A percentile compares a stretch with the other conserved stretches of the same genome.
Evolutionary conservation across 352 stramenopile genomes (phyloP).

Genomic region (Globisporangium paddicum): DNA sequence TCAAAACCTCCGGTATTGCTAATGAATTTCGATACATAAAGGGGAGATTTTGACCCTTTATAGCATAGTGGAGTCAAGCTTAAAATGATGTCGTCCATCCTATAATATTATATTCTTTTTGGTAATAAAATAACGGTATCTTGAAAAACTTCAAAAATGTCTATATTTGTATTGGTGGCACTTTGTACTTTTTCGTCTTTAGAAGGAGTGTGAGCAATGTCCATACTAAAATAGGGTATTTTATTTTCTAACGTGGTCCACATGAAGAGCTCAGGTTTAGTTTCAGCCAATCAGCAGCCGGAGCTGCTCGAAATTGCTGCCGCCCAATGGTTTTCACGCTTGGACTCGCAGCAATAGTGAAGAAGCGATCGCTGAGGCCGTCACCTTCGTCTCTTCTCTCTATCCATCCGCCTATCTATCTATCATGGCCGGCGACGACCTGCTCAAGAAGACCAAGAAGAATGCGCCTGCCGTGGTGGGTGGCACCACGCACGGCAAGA

Average conservation of each 20-base stretch:
- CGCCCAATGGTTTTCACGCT: conserved; percentile 22
- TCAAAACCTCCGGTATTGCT: too few species aligned
- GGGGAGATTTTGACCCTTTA: too few species aligned
- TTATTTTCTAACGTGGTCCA: background rate
- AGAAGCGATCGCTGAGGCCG: conserved; percentile 3
- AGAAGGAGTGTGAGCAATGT: too few species aligned
- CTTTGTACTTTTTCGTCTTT: too few species aligned
- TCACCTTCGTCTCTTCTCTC: background rate
- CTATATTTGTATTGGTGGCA: too few species aligned
- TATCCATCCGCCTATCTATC: background rate
- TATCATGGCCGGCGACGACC: conserved; percentile 58
- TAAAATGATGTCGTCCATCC: too few species aligned
- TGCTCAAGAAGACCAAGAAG: conserved; percentile 56
- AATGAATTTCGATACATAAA: too few species aligned
- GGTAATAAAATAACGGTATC: too few species aligned
- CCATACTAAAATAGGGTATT: background rate
- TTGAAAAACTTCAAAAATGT: too few species aligned
- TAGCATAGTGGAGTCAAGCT: too few species aligned
- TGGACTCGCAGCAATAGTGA: background rate
- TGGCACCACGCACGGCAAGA: conserved; percentile 64
- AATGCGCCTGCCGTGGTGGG: conserved; percentile 15
- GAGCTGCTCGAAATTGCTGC: conserved; percentile 9
- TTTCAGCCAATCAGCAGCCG: conserved; percentile 34
- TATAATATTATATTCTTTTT: too few species aligned
- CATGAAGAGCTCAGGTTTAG: background rate